A percentile compares a stretch with the other conserved stretches of the same genome.
Evolutionary conservation across 352 stramenopile species (phyloP).

Genomic region (Peronospora farinosa): DNA sequence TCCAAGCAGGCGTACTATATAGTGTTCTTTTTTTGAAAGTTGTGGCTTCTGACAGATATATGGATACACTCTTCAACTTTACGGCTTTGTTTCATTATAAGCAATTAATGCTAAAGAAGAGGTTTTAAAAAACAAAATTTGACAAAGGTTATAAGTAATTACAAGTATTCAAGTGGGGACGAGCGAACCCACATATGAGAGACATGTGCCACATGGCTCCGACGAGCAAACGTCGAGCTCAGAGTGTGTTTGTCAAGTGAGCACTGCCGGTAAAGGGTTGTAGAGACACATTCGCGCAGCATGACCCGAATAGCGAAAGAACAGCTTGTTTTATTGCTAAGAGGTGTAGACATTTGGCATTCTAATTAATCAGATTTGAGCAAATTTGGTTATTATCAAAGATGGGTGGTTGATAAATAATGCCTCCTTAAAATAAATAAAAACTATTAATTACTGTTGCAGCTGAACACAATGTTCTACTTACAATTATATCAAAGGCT

Average conservation of each 20-base stretch:
- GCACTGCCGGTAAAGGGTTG: not conserved
- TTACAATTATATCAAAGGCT: too few species aligned
- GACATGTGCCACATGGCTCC: slow-evolving; percentile 24
- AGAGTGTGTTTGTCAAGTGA: slow-evolving; percentile 5
- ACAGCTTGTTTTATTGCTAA: too few species aligned
- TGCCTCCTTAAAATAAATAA: too few species aligned
- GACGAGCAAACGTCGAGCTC: slow-evolving; percentile 8
- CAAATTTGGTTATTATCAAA: too few species aligned
- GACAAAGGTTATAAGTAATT: not conserved
- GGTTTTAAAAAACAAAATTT: not conserved
- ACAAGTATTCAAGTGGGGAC: not conserved
- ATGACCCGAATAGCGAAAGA: too few species aligned
- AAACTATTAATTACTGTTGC: too few species aligned
- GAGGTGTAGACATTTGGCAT: too few species aligned
- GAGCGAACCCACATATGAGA: slow-evolving; percentile 21
- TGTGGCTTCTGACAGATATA: slow-evolving; percentile 8
- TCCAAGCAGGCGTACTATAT: slow-evolving; percentile 4
- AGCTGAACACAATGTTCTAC: too few species aligned
- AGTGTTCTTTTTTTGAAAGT: slow-evolving; percentile 15
- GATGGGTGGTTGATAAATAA: too few species aligned
- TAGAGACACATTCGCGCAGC: not conserved
- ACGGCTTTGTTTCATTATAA: not conserved
- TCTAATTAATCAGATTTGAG: too few species aligned
- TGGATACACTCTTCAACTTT: slow-evolving; percentile 7
- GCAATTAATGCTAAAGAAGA: not conserved